Conservation (phyloP, 306 rosid species). For the Crataegus laevigata region DNA sequence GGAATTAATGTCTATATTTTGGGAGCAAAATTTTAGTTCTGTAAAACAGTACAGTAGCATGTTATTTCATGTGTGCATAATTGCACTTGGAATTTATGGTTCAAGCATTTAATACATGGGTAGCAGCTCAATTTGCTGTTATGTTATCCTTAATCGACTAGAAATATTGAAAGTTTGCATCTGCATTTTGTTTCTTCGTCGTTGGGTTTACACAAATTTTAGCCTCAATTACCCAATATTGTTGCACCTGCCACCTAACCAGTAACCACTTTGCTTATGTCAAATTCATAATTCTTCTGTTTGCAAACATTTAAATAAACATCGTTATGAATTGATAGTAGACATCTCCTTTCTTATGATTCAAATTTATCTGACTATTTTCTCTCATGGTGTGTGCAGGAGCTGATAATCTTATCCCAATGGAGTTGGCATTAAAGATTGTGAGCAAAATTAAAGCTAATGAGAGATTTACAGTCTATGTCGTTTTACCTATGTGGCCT, state of each 20-base stretch:
- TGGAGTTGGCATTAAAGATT: conserved; percentile 91
- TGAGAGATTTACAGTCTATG: conserved; percentile 86
- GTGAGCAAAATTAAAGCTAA: conserved; percentile 72
- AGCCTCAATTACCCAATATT: background rate
- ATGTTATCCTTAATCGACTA: background rate
- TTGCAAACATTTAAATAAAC: background rate
- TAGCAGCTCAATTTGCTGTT: background rate
- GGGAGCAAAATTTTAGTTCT: background rate
- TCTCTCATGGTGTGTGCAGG: conserved; percentile 46
- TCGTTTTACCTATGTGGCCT: conserved; percentile 91
- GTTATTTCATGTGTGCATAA: background rate
- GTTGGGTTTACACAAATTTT: background rate
- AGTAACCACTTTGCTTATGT: background rate
- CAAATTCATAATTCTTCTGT: conserved; percentile 4
- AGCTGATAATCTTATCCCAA: conserved; percentile 92
- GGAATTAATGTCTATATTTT: background rate
- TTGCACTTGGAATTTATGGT: background rate
- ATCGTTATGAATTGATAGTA: background rate
- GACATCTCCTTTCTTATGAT: background rate
- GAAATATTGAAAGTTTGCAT: background rate
- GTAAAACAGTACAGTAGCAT: background rate
- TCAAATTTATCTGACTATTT: conserved; percentile 4
- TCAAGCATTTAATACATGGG: background rate
- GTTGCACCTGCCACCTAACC: background rate
- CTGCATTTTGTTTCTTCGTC: background rate